Percentiles rank a stretch among this genome's conserved stretches.
Evolutionary conservation across 106 monocot species (phyloP).

Genomic region (Cymbidium sinense): DNA sequence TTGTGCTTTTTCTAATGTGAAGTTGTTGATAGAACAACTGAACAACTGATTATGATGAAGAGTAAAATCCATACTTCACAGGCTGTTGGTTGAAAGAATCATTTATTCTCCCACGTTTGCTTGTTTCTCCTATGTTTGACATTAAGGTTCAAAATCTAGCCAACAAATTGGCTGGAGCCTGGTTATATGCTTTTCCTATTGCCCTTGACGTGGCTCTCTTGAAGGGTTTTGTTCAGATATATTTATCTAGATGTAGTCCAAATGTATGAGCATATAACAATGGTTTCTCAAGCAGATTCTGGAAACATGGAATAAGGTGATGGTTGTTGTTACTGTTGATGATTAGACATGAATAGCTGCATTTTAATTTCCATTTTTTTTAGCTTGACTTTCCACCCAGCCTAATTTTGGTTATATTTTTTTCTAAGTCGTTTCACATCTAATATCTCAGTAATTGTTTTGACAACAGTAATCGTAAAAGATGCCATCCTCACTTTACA

Average conservation of each 20-base stretch:
- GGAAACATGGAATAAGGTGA: no score
- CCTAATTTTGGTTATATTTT: background rate
- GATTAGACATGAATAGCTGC: background rate
- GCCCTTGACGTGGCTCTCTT: no score
- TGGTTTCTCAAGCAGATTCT: no score
- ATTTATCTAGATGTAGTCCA: no score
- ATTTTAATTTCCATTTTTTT: background rate
- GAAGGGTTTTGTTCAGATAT: no score
- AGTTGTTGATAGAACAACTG: no score
- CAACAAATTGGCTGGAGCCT: no score
- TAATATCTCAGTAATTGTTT: background rate
- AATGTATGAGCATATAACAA: no score
- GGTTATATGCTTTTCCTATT: no score
- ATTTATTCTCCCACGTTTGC: background rate
- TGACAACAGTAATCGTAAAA: background rate
- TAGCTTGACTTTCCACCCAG: background rate
- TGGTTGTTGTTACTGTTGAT: no score
- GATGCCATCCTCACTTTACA: background rate
- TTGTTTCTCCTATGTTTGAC: no score
- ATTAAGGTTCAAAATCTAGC: no score
- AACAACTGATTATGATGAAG: background rate
- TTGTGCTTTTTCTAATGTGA: background rate
- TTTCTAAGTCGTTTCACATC: background rate
- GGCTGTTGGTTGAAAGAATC: background rate
- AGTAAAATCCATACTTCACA: background rate